Evolutionary conservation across 2,329 filamentous ascomycete genomes (phyloP), one percentile per base, ranked within the genome.

Genomic region (Aspergillus sp.): DNA sequence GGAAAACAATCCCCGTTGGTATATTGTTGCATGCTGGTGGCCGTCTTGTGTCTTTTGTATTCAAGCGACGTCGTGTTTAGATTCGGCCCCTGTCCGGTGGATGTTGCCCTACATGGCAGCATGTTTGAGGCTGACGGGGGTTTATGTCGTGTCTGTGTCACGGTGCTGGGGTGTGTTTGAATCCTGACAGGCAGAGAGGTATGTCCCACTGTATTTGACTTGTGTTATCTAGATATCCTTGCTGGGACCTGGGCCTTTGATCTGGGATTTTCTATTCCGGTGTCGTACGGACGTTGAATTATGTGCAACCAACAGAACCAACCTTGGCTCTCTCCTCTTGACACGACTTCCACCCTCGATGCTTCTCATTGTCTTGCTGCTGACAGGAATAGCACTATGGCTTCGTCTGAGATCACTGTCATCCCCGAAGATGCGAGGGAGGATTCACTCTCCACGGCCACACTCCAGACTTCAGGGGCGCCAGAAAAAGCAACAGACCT

Each of bases 11-110:
- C 6, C 8, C 6, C 23, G 1, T 3, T 31, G 19, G 46, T 37
- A 9, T 48, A 9, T 27, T 33, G 35, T 19, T 6, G 6, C 15
- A 46, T 46, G 21, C 27, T 27, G 6, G 24, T n/a, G 21, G 37
- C 52, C 53, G 46, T 17, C 37, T 39, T 55, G 53, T 49, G 45
- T 48, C 46, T 50, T 55, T 49, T 49, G 45, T 55, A 55, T 35
- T 24, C 21, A 6, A 45, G 41, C 14, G 21, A 24, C 19, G 41
- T 21, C 21, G 21, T 6, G 19, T 15, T 31, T 27, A 21, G 35
- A 9, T 12, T 15, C 14, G 6, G 23, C 9, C 24, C 44, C 11
- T 31, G 27, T 11, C 9, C 27, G 27, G 21, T 46, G 14, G 24
- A n/a, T n/a, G 35, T 48, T 46, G 21, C 52, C n/a, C 52, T 17